Evolutionary conservation across 495 filamentous ascomycete species (phyloP), one percentile per base, ranked within the genome.

Genomic region (Bacidia gigantensis): DNA sequence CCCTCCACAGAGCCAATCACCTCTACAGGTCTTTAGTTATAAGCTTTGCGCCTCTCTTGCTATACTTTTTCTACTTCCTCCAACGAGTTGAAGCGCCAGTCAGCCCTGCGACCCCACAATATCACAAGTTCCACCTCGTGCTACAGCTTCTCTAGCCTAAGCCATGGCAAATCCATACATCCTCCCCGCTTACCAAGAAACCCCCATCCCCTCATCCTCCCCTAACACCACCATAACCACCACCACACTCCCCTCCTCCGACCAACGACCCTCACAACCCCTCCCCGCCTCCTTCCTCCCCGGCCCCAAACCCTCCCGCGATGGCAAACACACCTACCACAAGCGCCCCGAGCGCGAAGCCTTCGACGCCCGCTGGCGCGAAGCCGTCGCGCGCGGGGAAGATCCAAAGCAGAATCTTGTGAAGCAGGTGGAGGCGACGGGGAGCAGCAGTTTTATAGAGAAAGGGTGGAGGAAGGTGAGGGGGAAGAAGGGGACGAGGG

Each of bases 401-500:
- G 53, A 56, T 21, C 53, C 53, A 3, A 50, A 51, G 17, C 32
- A 35, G 17, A 43, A 39, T 0, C 29, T 51, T 1, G 23, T 56
- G 18, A 26, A 12, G 11, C 50, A 51, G 20, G 38, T 56, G 1
- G 53, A 56, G 12, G 35, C 14, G 20, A 56, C 46, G 20, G 26
- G 35, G 48, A 49, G 46, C 18, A 42, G 44, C 18, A 56, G 48
- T 21, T 41, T 35, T 26, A 22, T 56, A 11, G 53, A 56, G 18
- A 45, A 49, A 21, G 21, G 38, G 26, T 56, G 53, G 53, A 44
- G 53, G 12, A 51, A 56, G 53, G 10, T 50, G 22, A 51, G 23
- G 11, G 53, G 48, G 39, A 56, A 56, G 47, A 51, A 51, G 23
- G 49, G 14, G 39, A 56, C 53, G n/a, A 51, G 35, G 45, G 48